A percentile compares a stretch with the other conserved stretches of the same genome.
Conservation (phyloP, 352 stramenopile species). For the Pythium vanterpoolii region DNA sequence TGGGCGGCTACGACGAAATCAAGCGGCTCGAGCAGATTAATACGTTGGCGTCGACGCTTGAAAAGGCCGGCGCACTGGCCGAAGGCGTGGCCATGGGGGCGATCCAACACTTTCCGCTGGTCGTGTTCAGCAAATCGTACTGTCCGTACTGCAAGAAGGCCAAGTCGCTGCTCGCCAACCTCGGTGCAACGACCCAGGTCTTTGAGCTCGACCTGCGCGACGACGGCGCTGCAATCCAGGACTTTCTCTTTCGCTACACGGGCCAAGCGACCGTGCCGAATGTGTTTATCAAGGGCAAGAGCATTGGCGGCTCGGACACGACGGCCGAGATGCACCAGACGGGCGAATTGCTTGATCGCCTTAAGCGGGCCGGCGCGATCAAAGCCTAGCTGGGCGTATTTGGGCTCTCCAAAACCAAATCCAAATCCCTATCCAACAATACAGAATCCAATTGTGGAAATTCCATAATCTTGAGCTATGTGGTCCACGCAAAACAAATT, state of each 20-base stretch:
- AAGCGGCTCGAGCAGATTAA: constrained; percentile 82
- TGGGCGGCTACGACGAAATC: constrained; percentile 93
- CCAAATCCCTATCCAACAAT: constrained; percentile 6
- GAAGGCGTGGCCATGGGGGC: constrained; percentile 71
- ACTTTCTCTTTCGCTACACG: constrained; percentile 89
- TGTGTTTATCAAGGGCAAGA: constrained; percentile 96
- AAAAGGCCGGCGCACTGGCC: constrained; percentile 60
- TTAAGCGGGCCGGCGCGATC: constrained; percentile 71
- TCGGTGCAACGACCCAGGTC: constrained; percentile 62
- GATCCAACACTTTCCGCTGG: constrained; percentile 64
- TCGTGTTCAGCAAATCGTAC: constrained; percentile 88
- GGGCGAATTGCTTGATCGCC: constrained; percentile 88
- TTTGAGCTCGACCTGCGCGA: constrained; percentile 81
- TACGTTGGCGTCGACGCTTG: constrained; percentile 85
- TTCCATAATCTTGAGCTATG: neutral
- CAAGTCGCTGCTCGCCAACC: constrained; percentile 56
- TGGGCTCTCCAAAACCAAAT: too few species aligned
- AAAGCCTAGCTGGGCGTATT: constrained; percentile 6
- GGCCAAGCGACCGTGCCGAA: constrained; percentile 96
- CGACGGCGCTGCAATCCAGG: constrained; percentile 91
- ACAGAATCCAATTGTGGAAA: constrained; percentile 4
- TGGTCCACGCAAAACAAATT: constrained; percentile 13
- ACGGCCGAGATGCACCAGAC: constrained; percentile 81
- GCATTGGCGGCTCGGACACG: constrained; percentile 94
- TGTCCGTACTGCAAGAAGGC: constrained; percentile 87